A percentile compares a stretch with the other conserved stretches of the same genome.
Evolutionary conservation across 2,329 filamentous ascomycete species (phyloP).

Genomic region (Claviceps arundinis): DNA sequence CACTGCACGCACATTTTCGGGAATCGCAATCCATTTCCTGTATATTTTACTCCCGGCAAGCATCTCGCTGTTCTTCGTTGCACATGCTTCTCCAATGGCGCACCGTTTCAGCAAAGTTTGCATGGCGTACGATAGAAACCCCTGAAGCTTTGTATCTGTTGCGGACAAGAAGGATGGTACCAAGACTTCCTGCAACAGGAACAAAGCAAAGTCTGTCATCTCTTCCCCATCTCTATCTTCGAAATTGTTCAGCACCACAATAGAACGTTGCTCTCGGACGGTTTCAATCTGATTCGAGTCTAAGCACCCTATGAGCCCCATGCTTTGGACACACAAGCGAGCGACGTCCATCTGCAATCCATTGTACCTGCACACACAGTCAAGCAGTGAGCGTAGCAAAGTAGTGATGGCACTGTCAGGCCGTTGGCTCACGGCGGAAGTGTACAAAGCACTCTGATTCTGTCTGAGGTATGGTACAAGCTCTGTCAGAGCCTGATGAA

Average conservation of each 20-base stretch:
- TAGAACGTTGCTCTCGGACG: constrained; percentile 63
- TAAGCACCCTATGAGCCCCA: constrained; percentile 81
- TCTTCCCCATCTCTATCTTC: constrained; percentile 61
- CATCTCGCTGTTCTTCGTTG: constrained; percentile 24
- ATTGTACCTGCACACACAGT: constrained; percentile 73
- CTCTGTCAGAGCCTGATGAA: constrained; percentile 68
- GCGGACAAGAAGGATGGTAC: constrained; percentile 86
- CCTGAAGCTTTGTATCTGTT: constrained; percentile 76
- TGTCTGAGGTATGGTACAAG: constrained; percentile 57
- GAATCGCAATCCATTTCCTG: constrained; percentile 64
- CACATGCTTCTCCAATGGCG: constrained; percentile 50
- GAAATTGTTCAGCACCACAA: constrained; percentile 82
- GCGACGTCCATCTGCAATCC: constrained; percentile 53
- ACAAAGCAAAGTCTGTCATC: constrained; percentile 72
- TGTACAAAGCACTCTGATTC: constrained; percentile 68
- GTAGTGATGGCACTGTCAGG: constrained; percentile 60
- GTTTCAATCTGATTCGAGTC: constrained; percentile 84
- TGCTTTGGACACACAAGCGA: constrained; percentile 61
- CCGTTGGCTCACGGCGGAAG: constrained; percentile 69
- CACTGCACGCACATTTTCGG: constrained; percentile 64
- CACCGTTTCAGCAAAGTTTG: constrained; percentile 76
- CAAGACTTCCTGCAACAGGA: constrained; percentile 73
- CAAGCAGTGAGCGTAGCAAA: constrained; percentile 66
- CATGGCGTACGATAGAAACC: constrained; percentile 87
- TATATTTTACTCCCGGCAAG: constrained; percentile 46